These are phyloP conservation scores for Selaginella moellendorffii DNA, from an alignment of 75 land plant species.

Conservation along the genomic window DNA sequence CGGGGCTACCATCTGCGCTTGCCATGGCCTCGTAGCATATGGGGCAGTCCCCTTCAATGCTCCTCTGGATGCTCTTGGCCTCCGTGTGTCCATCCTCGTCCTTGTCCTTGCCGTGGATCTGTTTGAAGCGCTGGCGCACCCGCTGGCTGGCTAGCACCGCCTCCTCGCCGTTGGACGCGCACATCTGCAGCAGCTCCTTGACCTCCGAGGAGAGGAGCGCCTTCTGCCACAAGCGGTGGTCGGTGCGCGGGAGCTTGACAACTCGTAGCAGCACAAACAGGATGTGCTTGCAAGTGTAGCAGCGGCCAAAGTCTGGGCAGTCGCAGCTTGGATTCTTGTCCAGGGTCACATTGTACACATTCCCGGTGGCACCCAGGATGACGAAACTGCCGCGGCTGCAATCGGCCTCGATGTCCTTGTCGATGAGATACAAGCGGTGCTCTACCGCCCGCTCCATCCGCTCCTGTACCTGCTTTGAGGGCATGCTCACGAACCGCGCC, in stretches of 20 bases:
- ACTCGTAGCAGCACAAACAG: constrained; percentile 67
- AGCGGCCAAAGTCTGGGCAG: constrained; percentile 57
- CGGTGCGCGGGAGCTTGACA: constrained; percentile 37
- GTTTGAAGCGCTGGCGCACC: constrained; percentile 35
- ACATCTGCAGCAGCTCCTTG: constrained; percentile 24
- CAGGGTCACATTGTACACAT: constrained; percentile 66
- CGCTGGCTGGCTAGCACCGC: constrained; percentile 27
- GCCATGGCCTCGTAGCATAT: constrained; percentile 72
- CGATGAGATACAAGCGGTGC: constrained; percentile 67
- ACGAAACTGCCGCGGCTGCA: constrained; percentile 33
- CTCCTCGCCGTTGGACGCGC: constrained; percentile 22
- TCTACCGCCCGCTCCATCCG: constrained; percentile 48
- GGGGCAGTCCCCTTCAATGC: constrained; percentile 48
- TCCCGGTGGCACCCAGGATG: constrained; percentile 73
- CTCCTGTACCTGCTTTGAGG: constrained; percentile 30
- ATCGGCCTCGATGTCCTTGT: constrained; percentile 21
- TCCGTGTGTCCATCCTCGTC: background rate
- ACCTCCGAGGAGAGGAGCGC: constrained; percentile 55
- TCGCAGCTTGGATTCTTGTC: constrained; percentile 55
- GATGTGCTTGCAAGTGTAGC: constrained; percentile 69
- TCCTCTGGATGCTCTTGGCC: constrained; percentile 14
- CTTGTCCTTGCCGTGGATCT: constrained; percentile 20
- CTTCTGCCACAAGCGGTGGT: constrained; percentile 45
- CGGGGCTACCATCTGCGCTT: constrained; percentile 16
- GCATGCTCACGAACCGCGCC: constrained; percentile 15